Evolutionary conservation across 371 early-diverging fungal species (phyloP).

Genomic region (Lichtheimia ramosa): DNA sequence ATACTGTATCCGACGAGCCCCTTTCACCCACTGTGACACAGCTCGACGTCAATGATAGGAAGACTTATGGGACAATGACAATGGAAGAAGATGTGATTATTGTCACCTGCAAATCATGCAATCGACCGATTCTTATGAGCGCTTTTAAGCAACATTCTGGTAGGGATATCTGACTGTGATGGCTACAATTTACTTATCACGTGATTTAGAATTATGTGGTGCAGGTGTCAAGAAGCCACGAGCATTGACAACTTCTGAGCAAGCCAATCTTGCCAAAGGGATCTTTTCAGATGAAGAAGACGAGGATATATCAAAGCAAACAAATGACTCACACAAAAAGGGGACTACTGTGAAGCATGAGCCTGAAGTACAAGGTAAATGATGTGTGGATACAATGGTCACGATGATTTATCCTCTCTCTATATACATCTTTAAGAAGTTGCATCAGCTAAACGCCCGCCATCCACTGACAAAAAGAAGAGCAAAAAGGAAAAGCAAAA

Average conservation of each 20-base stretch:
- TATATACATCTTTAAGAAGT: constrained; percentile 3
- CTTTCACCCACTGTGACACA: constrained; percentile 28
- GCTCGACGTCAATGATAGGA: constrained; percentile 31
- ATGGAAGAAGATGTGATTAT: constrained; percentile 46
- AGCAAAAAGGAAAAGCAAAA: constrained; percentile 37
- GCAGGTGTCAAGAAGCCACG: constrained; percentile 13
- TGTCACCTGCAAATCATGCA: constrained; percentile 40
- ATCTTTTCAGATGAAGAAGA: constrained; percentile 29
- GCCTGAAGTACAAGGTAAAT: not conserved
- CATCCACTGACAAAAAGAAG: constrained; percentile 33
- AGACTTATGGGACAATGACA: constrained; percentile 41
- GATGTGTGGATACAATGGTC: not conserved
- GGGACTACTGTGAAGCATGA: not conserved
- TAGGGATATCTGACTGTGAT: constrained; percentile 6
- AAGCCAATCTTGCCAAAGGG: constrained; percentile 13
- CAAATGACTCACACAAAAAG: constrained; percentile 9
- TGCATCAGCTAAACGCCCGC: constrained; percentile 19
- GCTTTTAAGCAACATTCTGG: constrained; percentile 42
- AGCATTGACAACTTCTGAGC: constrained; percentile 9
- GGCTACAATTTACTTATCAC: not conserved
- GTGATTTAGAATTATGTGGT: constrained; percentile 8
- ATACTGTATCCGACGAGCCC: constrained; percentile 16
- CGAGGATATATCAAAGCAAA: constrained; percentile 15
- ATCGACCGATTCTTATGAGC: constrained; percentile 37
- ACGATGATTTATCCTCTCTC: not conserved